A percentile compares a stretch with the other conserved stretches of the same genome.
These are phyloP conservation scores for Rhynchospora pubera DNA, from an alignment of 176 grass and related monocot genomes.

Conservation along the genomic window DNA sequence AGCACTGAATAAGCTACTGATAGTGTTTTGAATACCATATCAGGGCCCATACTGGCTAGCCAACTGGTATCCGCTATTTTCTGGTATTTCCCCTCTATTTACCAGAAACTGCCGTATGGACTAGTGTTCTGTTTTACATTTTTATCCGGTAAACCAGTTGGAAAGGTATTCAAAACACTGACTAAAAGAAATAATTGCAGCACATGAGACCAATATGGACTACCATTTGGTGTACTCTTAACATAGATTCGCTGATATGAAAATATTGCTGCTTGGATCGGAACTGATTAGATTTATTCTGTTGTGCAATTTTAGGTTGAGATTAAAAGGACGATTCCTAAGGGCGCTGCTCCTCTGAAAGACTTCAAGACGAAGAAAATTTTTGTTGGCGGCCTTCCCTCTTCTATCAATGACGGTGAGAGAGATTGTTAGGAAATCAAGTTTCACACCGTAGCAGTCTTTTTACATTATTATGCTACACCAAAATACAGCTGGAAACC, in stretches of 20 bases:
- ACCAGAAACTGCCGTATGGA: too few species aligned
- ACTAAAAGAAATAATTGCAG: too few species aligned
- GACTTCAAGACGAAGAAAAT: slow-evolving; percentile 93
- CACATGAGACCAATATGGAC: neutral
- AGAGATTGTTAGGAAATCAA: neutral
- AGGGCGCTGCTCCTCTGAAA: slow-evolving; percentile 74
- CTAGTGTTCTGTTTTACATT: too few species aligned
- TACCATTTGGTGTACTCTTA: neutral
- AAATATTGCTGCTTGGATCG: neutral
- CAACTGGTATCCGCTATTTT: too few species aligned
- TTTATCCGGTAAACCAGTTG: too few species aligned
- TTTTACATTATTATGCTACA: neutral
- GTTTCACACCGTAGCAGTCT: neutral
- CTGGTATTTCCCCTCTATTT: too few species aligned
- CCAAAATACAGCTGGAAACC: neutral
- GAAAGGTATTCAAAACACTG: too few species aligned
- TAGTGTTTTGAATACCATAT: too few species aligned
- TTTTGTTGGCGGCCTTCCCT: slow-evolving; percentile 75
- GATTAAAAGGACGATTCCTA: slow-evolving; percentile 93
- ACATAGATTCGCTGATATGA: neutral
- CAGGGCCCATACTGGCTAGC: too few species aligned
- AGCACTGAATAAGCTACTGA: neutral
- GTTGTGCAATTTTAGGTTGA: slow-evolving; percentile 53
- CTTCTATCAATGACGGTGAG: slow-evolving; percentile 60
- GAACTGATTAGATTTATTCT: neutral